Evolutionary conservation across 371 early-diverging fungal species (phyloP), one percentile per base, ranked within the genome.

Genomic region (Conidiobolus incongruus): DNA sequence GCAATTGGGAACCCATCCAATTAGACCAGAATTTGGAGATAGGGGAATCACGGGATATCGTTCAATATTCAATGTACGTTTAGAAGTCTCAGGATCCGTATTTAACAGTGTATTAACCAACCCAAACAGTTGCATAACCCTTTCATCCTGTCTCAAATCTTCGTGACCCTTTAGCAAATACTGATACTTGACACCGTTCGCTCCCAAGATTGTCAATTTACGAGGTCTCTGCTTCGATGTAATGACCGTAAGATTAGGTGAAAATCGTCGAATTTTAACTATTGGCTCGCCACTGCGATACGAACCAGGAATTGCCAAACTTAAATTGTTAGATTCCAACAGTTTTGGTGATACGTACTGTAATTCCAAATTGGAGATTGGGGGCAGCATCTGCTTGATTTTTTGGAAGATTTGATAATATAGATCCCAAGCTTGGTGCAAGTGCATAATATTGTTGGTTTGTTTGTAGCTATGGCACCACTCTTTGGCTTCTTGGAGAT

Each of bases 101-200:
- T 64, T 62, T 1, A 97, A 69, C 24, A 95, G 52, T 8, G 87
- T 90, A 56, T 95, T 97, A 39, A 97, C 83, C 21, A 97, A 73
- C 2, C 91, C 94, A 65, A 97, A 97, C 39, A 95, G 59, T 59
- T 97, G 97, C 95, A 97, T 97, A 10, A 93, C 96, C 44, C 97
- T 78, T 63, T 97, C 97, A 59, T 97, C 97, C 60, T 94, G 95
- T 39, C 98, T 77, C 30, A 97, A 59, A 68, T 97, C 98, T 64
- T 95, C 98, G 53, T 91, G 93, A 8, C 91, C 96, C 67, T 97
- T 97, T 45, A 95, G 67, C 45, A 94, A 52, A 51, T 75, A 97
- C 57, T 79, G 81, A 54, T 93, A 92, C 16, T 81, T 83, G 22
- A 68, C 67, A 20, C 96, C 93, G 52, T 95, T 87, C 40, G 72